Evolutionary conservation across 2,329 filamentous ascomycete genomes (phyloP), one percentile per base, ranked within the genome.

Genomic region (Colletotrichum tofieldiae): DNA sequence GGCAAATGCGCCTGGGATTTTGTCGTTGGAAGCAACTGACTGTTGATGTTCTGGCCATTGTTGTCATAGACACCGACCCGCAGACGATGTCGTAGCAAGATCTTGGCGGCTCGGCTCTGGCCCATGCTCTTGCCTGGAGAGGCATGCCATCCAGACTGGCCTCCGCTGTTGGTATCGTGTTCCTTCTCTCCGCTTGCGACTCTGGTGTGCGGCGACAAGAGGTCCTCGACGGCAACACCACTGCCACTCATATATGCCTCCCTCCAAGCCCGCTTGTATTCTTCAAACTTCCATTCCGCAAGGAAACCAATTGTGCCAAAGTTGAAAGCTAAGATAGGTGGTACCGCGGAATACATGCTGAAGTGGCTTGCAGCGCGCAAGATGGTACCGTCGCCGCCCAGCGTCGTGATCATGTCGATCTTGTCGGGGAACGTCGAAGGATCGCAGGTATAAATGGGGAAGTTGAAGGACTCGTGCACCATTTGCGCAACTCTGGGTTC

Each of bases 231-330:
- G 2, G 85, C 80, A 11, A 89, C 87, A 55, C 85, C 83, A 74
- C 87, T 89, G 2, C 89, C 89, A 77, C 88, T 90, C 93, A 98
- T 97, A 84, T 97, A 98, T 65, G 96, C 94, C 79, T 98, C 94
- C 60, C 94, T 87, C 84, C 97, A 98, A 0, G 96, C 96, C 60
- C 94, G 89, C 83, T 98, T 98, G 84, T 97, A 94, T 77, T 98
- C 95, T 8, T 88, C 87, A 80, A 98, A 98, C 77, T 96, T 97
- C 95, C 96, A 99, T 82, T 98, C 96, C 20, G 96, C 95, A 9
- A 99, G 84, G 76, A 99, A 99, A 0, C 96, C 96, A 0, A 99
- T 85, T 0, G 96, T 97, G 7, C 96, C 96, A 94, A 99, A 98
- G 80, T 95, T 97, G 79, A 99, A 99, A 1, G 94, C 95, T 9